Evolutionary conservation across 257 asterid species (phyloP), one percentile per base, ranked within the genome.

Genomic region (Solanum clarkiae): DNA sequence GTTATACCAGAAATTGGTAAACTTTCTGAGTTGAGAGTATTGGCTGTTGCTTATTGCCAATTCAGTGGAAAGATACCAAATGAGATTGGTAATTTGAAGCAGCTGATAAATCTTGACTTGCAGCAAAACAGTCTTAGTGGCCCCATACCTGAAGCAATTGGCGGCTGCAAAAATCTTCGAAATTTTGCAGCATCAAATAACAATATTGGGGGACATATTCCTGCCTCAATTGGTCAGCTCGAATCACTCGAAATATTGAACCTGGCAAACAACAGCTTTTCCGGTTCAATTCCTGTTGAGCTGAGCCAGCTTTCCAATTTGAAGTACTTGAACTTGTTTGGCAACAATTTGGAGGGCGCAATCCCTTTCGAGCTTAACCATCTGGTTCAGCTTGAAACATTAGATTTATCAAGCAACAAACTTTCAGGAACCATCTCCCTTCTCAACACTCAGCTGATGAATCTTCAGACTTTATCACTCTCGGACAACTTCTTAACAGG

Each of bases 1-100:
- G 22, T 93, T 49, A 13, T 71, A 7, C 89, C 92, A 3, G 53
- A 68, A 59, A 84, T 96, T 42, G 98, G 99, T 13, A 87, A 86
- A 86, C 84, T 96, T 87, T 77, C 92, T 1, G 97, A 93, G 86
- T 13, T 96, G 87, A 87, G 86, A 82, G 91, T 86, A 12, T 81
- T 96, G 89, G 98, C 94, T 40, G 90, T 96, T 88, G 90, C 96
- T 77, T 91, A 90, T 82, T 94, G 99, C 88, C 91, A 89, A 68
- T 80, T 96, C 62, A 89, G 86, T 87, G 98, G 99, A 69, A 96
- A 90, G 57, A 88, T 94, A 71, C 97, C 99, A 32, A 87, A 82
- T 65, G 94, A 93, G 86, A 88, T 93, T 80, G 95, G 97, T 42
- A 89, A 91, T 10, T 86, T 96, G 89, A 93, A 86, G 87, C 87